Conservation (phyloP, 2,329 filamentous ascomycete genomes). For the Bipolaris zeicola region DNA sequence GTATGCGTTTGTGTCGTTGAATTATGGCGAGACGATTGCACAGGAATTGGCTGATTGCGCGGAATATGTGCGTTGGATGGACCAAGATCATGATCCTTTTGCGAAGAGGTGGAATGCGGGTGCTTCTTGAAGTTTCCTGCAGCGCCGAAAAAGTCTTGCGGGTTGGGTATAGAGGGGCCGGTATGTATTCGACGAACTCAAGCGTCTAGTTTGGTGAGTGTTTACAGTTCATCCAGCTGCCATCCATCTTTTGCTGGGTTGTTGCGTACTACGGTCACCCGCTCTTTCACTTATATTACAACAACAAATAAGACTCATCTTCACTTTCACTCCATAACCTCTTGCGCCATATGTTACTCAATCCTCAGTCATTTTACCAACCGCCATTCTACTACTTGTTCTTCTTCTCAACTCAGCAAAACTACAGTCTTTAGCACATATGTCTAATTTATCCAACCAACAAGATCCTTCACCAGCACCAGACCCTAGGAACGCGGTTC, state of each 20-base stretch:
- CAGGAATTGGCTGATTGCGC: constrained; percentile 54
- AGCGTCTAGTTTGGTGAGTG: too few species aligned
- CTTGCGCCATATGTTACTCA: too few species aligned
- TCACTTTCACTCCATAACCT: background rate
- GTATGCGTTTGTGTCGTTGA: constrained; percentile 59
- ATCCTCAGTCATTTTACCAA: background rate
- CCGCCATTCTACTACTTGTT: background rate
- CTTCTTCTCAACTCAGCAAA: background rate
- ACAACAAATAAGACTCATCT: background rate
- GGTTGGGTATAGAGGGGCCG: background rate
- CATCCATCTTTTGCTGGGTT: background rate
- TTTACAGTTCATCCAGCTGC: background rate
- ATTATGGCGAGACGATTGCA: constrained; percentile 60
- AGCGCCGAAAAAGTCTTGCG: background rate
- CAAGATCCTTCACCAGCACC: background rate
- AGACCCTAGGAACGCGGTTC: background rate
- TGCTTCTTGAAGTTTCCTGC: background rate
- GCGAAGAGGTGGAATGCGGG: constrained; percentile 41
- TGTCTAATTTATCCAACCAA: background rate
- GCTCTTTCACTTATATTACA: background rate
- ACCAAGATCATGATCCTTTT: constrained; percentile 62
- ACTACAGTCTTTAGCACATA: background rate
- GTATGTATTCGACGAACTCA: too few species aligned
- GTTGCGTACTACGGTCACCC: background rate
- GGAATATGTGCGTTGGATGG: constrained; percentile 62